Conservation (phyloP, 169 alveolate genomes). For the Plasmodium reichenowi region DNA sequence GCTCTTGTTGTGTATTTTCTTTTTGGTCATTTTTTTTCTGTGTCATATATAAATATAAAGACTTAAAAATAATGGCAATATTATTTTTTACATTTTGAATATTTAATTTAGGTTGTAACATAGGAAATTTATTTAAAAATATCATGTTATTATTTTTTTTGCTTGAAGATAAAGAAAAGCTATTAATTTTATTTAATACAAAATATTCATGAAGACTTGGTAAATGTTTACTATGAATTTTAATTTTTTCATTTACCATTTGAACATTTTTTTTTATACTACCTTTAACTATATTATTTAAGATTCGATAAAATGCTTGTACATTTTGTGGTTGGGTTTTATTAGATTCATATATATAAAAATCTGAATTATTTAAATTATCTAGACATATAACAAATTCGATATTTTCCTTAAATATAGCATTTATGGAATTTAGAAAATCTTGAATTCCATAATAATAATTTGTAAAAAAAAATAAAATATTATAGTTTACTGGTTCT, state of each 20-base stretch:
- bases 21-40: background rate
- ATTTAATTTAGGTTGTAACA: slow-evolving; percentile 54
- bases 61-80: slow-evolving; percentile 33
- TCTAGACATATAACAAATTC: slow-evolving; percentile 53
- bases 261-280: background rate
- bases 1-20: background rate
- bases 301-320: slow-evolving; percentile 29
- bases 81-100: slow-evolving; percentile 4
- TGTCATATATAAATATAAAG: slow-evolving; percentile 36
- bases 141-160: slow-evolving; percentile 6
- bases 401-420: slow-evolving; percentile 55
- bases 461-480: slow-evolving; percentile 57
- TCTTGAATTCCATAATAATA: slow-evolving; percentile 59
- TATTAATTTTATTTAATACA: slow-evolving; percentile 40
- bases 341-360: slow-evolving; percentile 22
- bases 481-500: slow-evolving; percentile 54
- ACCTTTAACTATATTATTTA: slow-evolving; percentile 26
- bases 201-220: slow-evolving; percentile 72
- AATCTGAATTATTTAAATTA: slow-evolving; percentile 23
- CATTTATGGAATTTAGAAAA: slow-evolving; percentile 24
- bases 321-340: slow-evolving; percentile 12
- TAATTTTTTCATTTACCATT: slow-evolving; percentile 23
- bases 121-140: slow-evolving; percentile 28
- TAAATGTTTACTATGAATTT: slow-evolving; percentile 49
- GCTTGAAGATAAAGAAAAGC: slow-evolving; percentile 44